These are phyloP conservation scores for Gastrolobium bilobum DNA, from an alignment of 306 rosid species.

Conservation along the genomic window DNA sequence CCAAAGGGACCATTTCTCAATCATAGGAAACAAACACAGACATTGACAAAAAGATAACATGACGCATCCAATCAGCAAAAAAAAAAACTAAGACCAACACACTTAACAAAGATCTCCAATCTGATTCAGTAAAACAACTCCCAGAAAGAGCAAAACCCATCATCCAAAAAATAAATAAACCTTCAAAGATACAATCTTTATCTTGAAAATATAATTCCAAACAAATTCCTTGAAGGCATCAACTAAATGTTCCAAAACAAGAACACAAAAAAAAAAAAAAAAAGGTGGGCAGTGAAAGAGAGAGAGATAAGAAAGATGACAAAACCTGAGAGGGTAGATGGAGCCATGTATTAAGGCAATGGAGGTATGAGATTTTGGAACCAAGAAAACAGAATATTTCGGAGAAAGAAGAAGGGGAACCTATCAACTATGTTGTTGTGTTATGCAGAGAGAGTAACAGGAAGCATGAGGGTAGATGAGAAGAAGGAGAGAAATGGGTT, in stretches of 20 bases:
- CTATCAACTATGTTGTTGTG: slow-evolving; percentile 11
- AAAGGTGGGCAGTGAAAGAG: slow-evolving; percentile 12
- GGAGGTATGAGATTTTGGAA: slow-evolving; percentile 11
- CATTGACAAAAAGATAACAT: not conserved
- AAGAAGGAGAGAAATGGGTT: slow-evolving; percentile 54
- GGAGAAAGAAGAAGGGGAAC: slow-evolving; percentile 22
- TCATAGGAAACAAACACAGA: slow-evolving; percentile 16
- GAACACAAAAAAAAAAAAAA: not conserved
- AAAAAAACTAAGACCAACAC: slow-evolving; percentile 18
- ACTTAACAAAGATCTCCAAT: slow-evolving; percentile 39
- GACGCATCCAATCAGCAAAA: slow-evolving; percentile 30
- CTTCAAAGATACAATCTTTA: slow-evolving; percentile 57
- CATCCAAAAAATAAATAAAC: not conserved
- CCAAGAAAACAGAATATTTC: slow-evolving; percentile 55
- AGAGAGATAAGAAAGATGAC: slow-evolving; percentile 38
- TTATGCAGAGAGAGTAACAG: not conserved
- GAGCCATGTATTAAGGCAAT: slow-evolving; percentile 60
- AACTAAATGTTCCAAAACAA: slow-evolving; percentile 15
- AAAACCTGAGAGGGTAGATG: slow-evolving; percentile 63
- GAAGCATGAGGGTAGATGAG: slow-evolving; percentile 37
- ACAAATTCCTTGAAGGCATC: not conserved
- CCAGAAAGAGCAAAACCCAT: slow-evolving; percentile 19
- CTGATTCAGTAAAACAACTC: slow-evolving; percentile 47
- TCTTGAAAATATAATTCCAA: slow-evolving; percentile 42
- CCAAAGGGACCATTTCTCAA: not conserved